Evolutionary conservation across 495 filamentous ascomycete species (phyloP).

Genomic region (Xylona heveae): DNA sequence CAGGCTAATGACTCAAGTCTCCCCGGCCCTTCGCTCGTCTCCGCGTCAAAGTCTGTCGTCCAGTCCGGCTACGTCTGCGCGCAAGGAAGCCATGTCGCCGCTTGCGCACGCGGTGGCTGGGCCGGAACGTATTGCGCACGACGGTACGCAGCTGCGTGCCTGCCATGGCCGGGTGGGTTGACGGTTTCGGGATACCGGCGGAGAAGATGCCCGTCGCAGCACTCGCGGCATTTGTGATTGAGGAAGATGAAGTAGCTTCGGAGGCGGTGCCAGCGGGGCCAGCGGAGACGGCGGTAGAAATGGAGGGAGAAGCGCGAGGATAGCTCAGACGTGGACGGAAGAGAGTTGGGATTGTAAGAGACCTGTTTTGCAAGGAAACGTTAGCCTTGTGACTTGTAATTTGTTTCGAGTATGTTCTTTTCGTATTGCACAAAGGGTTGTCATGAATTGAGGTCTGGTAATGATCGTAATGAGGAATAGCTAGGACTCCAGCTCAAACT

Average conservation of each 20-base stretch:
- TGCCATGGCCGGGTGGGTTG: conserved; percentile 24
- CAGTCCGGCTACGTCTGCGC: conserved; percentile 30
- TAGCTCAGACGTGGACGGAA: too few species aligned
- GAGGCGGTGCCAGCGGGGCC: too few species aligned
- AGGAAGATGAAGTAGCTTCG: conserved; percentile 11
- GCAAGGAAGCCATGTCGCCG: conserved; percentile 47
- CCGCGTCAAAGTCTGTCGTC: conserved; percentile 31
- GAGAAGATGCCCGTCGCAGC: conserved; percentile 23
- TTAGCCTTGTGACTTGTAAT: too few species aligned
- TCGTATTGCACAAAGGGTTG: too few species aligned
- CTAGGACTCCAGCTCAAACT: too few species aligned
- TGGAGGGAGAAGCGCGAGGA: too few species aligned
- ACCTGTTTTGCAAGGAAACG: too few species aligned
- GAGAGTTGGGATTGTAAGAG: too few species aligned
- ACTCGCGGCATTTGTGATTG: conserved; percentile 8
- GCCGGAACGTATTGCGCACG: conserved; percentile 39
- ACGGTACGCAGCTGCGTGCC: conserved; percentile 27
- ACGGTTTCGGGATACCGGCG: conserved; percentile 29
- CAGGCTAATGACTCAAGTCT: conserved; percentile 38
- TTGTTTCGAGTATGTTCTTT: too few species aligned
- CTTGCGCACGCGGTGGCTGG: conserved; percentile 49
- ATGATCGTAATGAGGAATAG: too few species aligned
- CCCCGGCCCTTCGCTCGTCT: conserved; percentile 37
- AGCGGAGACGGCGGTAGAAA: too few species aligned
- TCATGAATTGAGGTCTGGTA: too few species aligned